Conservation (phyloP, 2,329 filamentous ascomycete genomes). For the Penicillium sp. region DNA sequence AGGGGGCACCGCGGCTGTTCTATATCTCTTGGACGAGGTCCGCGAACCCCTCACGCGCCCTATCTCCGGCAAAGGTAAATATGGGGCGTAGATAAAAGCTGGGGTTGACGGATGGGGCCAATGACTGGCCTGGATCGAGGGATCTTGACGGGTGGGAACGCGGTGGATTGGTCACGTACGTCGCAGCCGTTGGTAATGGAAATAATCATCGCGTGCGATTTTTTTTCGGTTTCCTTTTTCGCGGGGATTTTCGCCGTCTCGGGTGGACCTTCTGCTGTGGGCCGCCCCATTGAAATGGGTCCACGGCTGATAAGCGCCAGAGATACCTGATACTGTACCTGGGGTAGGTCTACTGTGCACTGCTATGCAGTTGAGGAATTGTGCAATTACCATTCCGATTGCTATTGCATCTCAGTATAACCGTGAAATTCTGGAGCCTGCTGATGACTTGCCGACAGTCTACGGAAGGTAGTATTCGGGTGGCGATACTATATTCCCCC, state of each 20-base stretch:
- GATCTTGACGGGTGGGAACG: slow-evolving; percentile 6
- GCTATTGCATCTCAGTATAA: background rate
- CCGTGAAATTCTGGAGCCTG: background rate
- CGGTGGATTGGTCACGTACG: slow-evolving; percentile 20
- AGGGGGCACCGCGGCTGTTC: slow-evolving; percentile 15
- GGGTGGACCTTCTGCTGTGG: slow-evolving; percentile 32
- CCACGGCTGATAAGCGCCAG: background rate
- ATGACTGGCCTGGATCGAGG: slow-evolving; percentile 2
- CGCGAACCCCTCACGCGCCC: background rate
- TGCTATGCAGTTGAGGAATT: background rate
- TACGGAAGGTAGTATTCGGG: background rate
- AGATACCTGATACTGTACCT: background rate
- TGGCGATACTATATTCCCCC: background rate
- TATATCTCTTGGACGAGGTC: slow-evolving; percentile 7
- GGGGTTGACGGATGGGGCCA: slow-evolving; percentile 10
- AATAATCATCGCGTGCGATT: slow-evolving; percentile 17
- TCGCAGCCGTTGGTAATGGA: slow-evolving; percentile 17
- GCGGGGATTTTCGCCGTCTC: slow-evolving; percentile 20
- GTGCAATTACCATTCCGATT: background rate
- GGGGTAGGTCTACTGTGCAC: background rate
- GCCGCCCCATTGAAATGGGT: slow-evolving; percentile 1
- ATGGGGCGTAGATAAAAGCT: slow-evolving; percentile 24
- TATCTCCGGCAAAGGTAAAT: slow-evolving; percentile 6
- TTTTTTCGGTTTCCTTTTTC: slow-evolving; percentile 12
- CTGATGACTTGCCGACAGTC: background rate